These are phyloP conservation scores for Moringa oleifera DNA, from an alignment of 345 rosid genomes.

Conservation along the genomic window DNA sequence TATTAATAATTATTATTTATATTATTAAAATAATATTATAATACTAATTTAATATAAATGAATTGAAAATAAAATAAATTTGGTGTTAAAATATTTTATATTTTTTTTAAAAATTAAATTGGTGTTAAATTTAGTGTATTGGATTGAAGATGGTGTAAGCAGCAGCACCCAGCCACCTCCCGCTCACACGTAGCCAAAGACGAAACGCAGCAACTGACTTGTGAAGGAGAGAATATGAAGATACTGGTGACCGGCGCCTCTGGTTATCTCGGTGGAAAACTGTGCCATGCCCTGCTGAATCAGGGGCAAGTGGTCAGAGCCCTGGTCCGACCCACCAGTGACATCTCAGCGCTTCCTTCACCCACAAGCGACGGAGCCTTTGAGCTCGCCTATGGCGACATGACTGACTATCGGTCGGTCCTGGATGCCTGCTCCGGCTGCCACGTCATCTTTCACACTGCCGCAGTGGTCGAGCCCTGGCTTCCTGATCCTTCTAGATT, in stretches of 20 bases:
- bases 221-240: conserved; percentile 34
- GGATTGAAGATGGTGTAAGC: too few species aligned
- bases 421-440: conserved; percentile 63
- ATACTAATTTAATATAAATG: too few species aligned
- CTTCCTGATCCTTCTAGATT: conserved; percentile 77
- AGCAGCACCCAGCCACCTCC: too few species aligned
- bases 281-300: conserved; percentile 60
- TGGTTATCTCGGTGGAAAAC: conserved; percentile 77
- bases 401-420: conserved; percentile 61
- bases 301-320: conserved; percentile 69
- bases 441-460: conserved; percentile 71
- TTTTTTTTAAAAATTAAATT: too few species aligned
- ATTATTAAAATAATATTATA: too few species aligned
- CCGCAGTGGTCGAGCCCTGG: conserved; percentile 93
- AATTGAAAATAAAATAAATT: too few species aligned
- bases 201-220: too few species aligned
- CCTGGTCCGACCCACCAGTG: conserved; percentile 79
- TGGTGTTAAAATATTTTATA: too few species aligned
- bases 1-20: too few species aligned
- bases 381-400: conserved; percentile 76
- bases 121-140: too few species aligned
- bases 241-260: conserved; percentile 74
- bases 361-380: conserved; percentile 19
- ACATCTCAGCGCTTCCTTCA: conserved; percentile 53
- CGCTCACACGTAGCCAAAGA: too few species aligned